phyloP scores from a whole-genome alignment of 1,284 basidiomycete species.

The Sporisorium graminicola region DNA sequence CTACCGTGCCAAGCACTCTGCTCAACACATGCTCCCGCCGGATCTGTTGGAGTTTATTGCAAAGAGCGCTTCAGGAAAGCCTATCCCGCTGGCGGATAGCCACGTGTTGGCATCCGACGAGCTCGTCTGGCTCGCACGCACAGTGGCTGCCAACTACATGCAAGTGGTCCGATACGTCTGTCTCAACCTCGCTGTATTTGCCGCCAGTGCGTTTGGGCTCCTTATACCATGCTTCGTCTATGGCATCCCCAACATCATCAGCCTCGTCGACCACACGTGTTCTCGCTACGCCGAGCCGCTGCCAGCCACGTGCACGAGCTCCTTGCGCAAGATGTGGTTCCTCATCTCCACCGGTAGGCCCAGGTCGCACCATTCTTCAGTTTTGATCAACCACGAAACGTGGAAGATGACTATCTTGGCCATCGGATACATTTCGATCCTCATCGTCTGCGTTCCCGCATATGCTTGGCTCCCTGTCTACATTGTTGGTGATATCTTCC shows the following conservation, averaged over 20 bases:
- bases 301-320: conserved; percentile 4
- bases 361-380: not conserved
- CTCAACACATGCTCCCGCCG: not conserved
- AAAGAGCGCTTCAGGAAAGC: not conserved
- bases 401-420: conserved; percentile 36
- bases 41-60: not conserved
- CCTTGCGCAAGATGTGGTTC: conserved; percentile 9
- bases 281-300: conserved; percentile 2
- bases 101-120: conserved; percentile 17
- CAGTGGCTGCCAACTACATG: conserved; percentile 10
- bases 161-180: conserved; percentile 7
- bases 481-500: conserved; percentile 4
- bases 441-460: conserved; percentile 8
- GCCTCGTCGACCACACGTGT: conserved; percentile 15
- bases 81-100: not conserved
- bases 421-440: conserved; percentile 4
- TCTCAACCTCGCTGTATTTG: conserved; percentile 15
- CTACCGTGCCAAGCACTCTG: conserved; percentile 10
- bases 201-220: not conserved
- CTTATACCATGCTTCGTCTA: conserved; percentile 4
- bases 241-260: conserved; percentile 18
- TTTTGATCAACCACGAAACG: conserved; percentile 6
- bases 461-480: conserved; percentile 19
- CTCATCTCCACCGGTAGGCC: conserved; percentile 18
- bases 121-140: conserved; percentile 17